Percentiles rank a stretch among this genome's conserved stretches.
Conservation (phyloP, 257 asterid species). For the Solanum arcanum region DNA sequence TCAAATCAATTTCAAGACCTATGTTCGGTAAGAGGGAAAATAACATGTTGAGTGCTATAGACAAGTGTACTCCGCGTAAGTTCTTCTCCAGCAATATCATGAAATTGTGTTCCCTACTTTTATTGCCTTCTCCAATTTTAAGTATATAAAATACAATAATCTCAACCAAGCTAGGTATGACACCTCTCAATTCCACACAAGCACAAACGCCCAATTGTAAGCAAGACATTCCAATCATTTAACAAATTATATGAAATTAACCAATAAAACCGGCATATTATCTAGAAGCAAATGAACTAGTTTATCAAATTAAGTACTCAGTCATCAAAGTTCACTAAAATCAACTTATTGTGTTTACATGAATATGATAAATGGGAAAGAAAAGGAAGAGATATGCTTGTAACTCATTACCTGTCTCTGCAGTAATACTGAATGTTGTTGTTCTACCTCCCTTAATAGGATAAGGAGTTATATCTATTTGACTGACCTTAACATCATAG, state of each 20-base stretch:
- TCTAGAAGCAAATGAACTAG: not conserved
- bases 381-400: not conserved
- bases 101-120: not conserved
- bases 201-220: not conserved
- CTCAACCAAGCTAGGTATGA: not conserved
- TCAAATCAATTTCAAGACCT: not conserved
- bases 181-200: not conserved
- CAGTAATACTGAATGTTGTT: slow-evolving; percentile 56
- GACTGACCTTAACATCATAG: slow-evolving; percentile 58
- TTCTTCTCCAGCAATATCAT: not conserved
- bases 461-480: slow-evolving; percentile 55
- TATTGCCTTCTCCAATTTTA: not conserved
- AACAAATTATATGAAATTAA: not conserved
- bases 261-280: not conserved
- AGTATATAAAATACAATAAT: not conserved
- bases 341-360: not conserved
- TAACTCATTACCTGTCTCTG: slow-evolving; percentile 44
- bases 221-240: not conserved
- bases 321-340: not conserved
- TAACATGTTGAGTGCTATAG: not conserved
- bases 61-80: not conserved
- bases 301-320: not conserved
- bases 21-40: not conserved
- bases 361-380: not conserved
- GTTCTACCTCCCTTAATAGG: slow-evolving; percentile 45